Evolutionary conservation across 371 early-diverging fungal species (phyloP).

Genomic region (Mucor sp.): DNA sequence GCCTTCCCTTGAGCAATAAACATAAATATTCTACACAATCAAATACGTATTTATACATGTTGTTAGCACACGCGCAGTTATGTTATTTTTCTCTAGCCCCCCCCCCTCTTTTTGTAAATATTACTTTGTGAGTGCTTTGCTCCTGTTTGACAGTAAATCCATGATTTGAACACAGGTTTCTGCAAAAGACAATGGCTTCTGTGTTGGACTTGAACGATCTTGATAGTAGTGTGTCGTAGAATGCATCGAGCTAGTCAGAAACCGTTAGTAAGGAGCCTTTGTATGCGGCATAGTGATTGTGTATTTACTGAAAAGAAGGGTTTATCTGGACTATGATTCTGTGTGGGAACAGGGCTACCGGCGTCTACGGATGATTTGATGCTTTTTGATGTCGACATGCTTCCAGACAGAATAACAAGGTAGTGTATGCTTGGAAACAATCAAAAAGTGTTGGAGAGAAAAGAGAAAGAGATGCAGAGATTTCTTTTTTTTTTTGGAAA

Average conservation of each 20-base stretch:
- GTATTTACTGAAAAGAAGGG: conserved; percentile 28
- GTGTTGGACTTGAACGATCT: conserved; percentile 36
- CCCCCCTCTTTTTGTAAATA: background rate
- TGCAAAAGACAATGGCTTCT: conserved; percentile 58
- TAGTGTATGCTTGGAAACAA: too few species aligned
- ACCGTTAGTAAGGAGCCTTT: background rate
- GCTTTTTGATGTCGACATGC: conserved; percentile 11
- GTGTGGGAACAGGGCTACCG: conserved; percentile 21
- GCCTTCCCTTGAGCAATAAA: conserved; percentile 69
- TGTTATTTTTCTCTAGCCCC: background rate
- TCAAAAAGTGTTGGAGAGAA: background rate
- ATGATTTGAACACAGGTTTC: conserved; percentile 57
- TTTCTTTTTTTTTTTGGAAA: background rate
- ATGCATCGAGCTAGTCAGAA: conserved; percentile 33
- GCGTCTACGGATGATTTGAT: conserved; percentile 11
- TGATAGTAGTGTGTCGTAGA: conserved; percentile 36
- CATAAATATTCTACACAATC: conserved; percentile 55
- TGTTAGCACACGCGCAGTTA: background rate
- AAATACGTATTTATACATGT: background rate
- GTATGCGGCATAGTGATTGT: background rate
- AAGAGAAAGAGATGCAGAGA: background rate
- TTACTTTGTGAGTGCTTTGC: conserved; percentile 65
- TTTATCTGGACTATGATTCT: conserved; percentile 28
- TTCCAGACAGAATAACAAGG: background rate
- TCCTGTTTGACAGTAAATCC: conserved; percentile 73